Base-by-base conservation (phyloP, 192 early-diverging fungal species). In the Coemansia sp. region DNA sequence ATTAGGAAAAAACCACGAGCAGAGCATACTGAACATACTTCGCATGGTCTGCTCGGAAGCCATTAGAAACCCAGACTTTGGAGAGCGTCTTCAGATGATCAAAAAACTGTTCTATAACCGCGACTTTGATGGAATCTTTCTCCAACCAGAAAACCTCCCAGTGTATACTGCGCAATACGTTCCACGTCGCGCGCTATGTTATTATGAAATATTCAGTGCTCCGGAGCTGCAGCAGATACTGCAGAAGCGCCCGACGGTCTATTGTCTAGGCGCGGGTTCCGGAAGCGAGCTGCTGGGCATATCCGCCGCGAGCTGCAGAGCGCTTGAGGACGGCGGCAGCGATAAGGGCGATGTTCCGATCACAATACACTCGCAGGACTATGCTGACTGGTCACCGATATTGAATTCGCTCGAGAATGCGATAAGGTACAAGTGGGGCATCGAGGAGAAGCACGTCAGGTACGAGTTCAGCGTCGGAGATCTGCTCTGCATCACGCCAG, bases 161-260 rank as follows among this genome's bases (percentile, higher is more conserved):
- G 87, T 91, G 0, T 98, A 98, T 62, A 85, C 89, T n/a, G 89
- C 93, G 7, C 86, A 88, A 35, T 98, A 98, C 75, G 85, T 89
- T 25, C 89, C 93, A 1, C 86, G 87, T 6, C 86, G 95, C 19
- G 86, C 94, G 3, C 65, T 98, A 19, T 93, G 91, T 66, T 98
- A 95, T 71, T 88, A 84, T 50, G 81, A 89, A 53, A 65, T 95
- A 32, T 91, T 94, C 62, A 64, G 54, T 30, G 36, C 45, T 0
- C 54, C 72, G 3, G 65, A 74, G 32, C 55, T 94, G n/a, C 58
- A 82, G 28, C 58, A 35, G 0, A 70, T 93, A 1, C 64, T 89
- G 28, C 56, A 55, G 5, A 56, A 64, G 1, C 71, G 72, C 8
- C 85, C 83, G 0, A 67, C 61, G 6, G 76, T 95, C 2, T 75